Evolutionary conservation across 2,329 filamentous ascomycete genomes (phyloP).

Genomic region (Fusarium secorum): DNA sequence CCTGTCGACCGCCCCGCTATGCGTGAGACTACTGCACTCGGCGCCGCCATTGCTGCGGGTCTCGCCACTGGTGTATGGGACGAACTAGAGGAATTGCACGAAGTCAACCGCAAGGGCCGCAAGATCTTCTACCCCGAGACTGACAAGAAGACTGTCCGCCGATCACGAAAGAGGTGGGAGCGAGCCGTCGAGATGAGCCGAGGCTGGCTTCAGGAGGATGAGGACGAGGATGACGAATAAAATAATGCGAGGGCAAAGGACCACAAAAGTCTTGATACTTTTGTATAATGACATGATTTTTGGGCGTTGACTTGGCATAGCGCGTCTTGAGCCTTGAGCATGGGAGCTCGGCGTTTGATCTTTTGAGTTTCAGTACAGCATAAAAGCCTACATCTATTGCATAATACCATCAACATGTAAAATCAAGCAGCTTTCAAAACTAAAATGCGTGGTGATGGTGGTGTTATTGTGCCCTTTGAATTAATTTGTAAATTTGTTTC

Average conservation of each 20-base stretch:
- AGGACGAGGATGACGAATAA: constrained; percentile 37
- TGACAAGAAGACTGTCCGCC: constrained; percentile 48
- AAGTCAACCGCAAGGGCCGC: constrained; percentile 74
- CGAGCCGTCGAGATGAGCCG: constrained; percentile 67
- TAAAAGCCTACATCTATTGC: constrained; percentile 14
- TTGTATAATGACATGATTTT: constrained; percentile 18
- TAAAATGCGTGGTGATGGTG: not conserved
- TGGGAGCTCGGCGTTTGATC: constrained; percentile 25
- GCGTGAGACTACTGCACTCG: constrained; percentile 89
- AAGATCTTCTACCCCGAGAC: constrained; percentile 75
- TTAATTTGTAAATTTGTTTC: not conserved
- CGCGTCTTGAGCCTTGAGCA: constrained; percentile 26
- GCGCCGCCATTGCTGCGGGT: constrained; percentile 89
- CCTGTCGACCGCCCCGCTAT: constrained; percentile 84
- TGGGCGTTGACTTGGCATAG: constrained; percentile 21
- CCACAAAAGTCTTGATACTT: not conserved
- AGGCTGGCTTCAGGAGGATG: constrained; percentile 57
- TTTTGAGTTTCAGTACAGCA: constrained; percentile 8
- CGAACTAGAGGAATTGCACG: constrained; percentile 74
- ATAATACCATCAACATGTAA: constrained; percentile 17
- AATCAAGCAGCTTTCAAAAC: not conserved
- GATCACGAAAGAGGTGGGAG: constrained; percentile 62
- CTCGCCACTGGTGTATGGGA: constrained; percentile 83
- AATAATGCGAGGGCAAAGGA: not conserved
- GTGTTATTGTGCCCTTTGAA: not conserved